phyloP scores from a whole-genome alignment of 2,329 filamentous ascomycete genomes.

The Malbranchea zuffiana region DNA sequence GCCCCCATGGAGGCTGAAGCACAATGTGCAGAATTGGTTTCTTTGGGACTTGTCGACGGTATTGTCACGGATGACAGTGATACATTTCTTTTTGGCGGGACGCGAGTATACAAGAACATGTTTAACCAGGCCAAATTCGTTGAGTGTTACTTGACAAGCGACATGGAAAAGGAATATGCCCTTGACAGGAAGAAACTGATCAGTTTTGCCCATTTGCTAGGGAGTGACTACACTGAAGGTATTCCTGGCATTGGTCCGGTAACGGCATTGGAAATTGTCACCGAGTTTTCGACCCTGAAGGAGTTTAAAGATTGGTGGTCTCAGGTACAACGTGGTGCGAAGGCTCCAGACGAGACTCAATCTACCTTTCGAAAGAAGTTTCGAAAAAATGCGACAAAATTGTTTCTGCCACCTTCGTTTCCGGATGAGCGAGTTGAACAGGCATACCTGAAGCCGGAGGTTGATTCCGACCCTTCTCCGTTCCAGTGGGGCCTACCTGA shows the following conservation, averaged over 20 bases:
- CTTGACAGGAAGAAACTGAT: constrained; percentile 82
- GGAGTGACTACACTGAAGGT: constrained; percentile 91
- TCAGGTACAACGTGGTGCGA: constrained; percentile 60
- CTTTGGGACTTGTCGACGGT: constrained; percentile 79
- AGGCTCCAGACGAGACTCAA: constrained; percentile 46
- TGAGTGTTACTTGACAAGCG: constrained; percentile 77
- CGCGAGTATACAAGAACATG: constrained; percentile 98
- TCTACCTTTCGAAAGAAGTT: constrained; percentile 73
- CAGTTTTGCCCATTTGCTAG: constrained; percentile 76
- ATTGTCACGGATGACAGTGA: constrained; percentile 97
- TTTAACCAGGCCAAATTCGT: constrained; percentile 98
- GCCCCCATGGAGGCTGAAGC: constrained; percentile 99
- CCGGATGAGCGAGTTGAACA: constrained; percentile 66
- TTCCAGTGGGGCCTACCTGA: constrained; percentile 98
- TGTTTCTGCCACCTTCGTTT: constrained; percentile 74
- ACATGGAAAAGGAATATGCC: constrained; percentile 81
- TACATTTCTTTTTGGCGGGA: constrained; percentile 93
- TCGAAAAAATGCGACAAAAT: constrained; percentile 66
- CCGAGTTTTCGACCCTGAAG: constrained; percentile 66
- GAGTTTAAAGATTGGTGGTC: constrained; percentile 82
- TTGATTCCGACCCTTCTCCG: constrained; percentile 62
- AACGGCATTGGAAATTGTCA: constrained; percentile 85
- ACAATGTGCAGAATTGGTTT: constrained; percentile 86
- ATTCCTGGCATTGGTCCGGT: constrained; percentile 85
- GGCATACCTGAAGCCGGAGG: constrained; percentile 77